A percentile compares a stretch with the other conserved stretches of the same genome.
Conservation (phyloP, 2,329 filamentous ascomycete genomes). For the Emergomyces orientalis region DNA sequence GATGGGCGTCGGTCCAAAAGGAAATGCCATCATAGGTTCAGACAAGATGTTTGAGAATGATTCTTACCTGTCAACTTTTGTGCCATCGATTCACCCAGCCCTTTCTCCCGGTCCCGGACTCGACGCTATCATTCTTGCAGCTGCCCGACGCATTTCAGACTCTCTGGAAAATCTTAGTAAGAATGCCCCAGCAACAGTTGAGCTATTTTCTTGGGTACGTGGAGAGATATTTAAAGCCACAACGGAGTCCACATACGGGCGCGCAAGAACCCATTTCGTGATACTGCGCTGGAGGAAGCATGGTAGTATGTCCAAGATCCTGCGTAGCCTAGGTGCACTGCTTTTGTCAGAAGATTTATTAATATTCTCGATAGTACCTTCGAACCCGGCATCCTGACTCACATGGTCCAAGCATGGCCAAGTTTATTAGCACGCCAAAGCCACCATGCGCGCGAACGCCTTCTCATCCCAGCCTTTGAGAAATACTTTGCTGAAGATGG, state of each 20-base stretch:
- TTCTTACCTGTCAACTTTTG: constrained; percentile 1
- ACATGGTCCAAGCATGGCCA: not conserved
- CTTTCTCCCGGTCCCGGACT: not conserved
- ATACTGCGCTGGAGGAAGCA: constrained; percentile 18
- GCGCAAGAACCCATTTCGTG: constrained; percentile 29
- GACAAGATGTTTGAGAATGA: constrained; percentile 1
- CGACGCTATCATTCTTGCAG: not conserved
- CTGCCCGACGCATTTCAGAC: not conserved
- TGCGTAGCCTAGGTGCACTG: not conserved
- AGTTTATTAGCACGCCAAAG: not conserved
- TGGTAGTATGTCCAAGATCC: constrained; percentile 6
- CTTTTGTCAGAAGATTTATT: not conserved
- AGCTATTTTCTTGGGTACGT: not conserved
- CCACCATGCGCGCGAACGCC: not conserved
- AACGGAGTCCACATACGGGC: constrained; percentile 36
- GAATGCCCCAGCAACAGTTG: not conserved
- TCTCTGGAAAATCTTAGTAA: not conserved
- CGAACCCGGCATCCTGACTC: not conserved
- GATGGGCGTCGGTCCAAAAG: constrained; percentile 20
- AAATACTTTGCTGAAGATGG: constrained; percentile 32
- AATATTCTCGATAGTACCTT: not conserved
- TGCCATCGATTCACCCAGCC: not conserved
- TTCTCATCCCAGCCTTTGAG: constrained; percentile 26
- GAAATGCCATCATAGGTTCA: not conserved
- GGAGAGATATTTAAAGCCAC: constrained; percentile 13